phyloP scores from a whole-genome alignment of 768 basidiomycete genomes.

The Ephemerocybe angulata region DNA sequence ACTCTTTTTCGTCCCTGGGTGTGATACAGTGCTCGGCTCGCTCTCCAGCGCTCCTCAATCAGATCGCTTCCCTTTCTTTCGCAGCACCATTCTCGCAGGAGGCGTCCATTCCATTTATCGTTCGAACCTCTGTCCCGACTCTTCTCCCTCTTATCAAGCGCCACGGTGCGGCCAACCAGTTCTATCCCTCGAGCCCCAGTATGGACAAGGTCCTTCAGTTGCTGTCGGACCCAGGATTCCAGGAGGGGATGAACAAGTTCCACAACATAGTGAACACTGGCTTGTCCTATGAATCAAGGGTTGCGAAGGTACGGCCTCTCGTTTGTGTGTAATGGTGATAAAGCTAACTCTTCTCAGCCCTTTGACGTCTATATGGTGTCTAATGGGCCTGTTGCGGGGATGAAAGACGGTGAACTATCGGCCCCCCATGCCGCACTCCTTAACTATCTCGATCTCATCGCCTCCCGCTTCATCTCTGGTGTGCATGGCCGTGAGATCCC shows the following conservation, averaged over 20 bases:
- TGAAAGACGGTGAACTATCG: neutral
- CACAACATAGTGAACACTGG: neutral
- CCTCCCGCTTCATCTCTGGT: neutral
- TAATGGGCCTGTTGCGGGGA: neutral
- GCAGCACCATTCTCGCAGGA: neutral
- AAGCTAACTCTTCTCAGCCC: neutral
- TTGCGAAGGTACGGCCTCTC: neutral
- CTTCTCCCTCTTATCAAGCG: neutral
- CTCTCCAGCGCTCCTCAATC: slow-evolving; percentile 19
- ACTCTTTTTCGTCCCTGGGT: slow-evolving; percentile 35
- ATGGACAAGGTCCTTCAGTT: neutral
- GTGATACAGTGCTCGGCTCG: slow-evolving; percentile 49
- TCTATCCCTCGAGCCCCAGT: neutral
- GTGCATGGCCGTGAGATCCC: neutral
- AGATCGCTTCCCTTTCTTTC: neutral
- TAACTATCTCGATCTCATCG: slow-evolving; percentile 6
- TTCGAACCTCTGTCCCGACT: neutral
- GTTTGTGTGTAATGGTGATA: neutral
- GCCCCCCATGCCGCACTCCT: neutral
- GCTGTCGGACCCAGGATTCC: neutral
- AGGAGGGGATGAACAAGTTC: neutral
- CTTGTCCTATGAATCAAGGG: neutral
- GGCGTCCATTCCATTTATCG: slow-evolving; percentile 1
- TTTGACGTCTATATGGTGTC: neutral
- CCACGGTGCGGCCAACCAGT: neutral